Conservation (phyloP, 768 basidiomycete species). For the Filobasidium wieringae region DNA sequence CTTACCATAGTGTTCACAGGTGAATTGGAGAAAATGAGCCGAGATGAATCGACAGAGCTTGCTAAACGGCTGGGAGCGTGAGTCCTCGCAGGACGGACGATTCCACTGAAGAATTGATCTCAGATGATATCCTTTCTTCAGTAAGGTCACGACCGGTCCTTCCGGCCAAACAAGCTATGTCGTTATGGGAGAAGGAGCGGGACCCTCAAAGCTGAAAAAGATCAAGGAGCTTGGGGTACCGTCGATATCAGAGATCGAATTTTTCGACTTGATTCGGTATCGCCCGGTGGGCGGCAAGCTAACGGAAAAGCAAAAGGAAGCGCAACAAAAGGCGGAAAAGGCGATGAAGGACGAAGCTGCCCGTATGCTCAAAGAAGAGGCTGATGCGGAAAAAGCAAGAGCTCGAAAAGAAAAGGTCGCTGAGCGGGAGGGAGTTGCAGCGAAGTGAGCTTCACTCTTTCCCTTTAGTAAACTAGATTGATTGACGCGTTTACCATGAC, state of each 20-base stretch:
- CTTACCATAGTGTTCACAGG: constrained; percentile 92
- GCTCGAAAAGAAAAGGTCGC: constrained; percentile 28
- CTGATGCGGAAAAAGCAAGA: constrained; percentile 27
- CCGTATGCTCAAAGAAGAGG: constrained; percentile 47
- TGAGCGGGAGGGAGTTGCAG: constrained; percentile 25
- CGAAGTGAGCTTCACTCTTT: constrained; percentile 27
- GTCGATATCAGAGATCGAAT: constrained; percentile 75
- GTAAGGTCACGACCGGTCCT: constrained; percentile 73
- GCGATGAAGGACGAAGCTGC: constrained; percentile 54
- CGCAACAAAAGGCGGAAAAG: constrained; percentile 66
- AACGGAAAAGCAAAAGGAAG: constrained; percentile 74
- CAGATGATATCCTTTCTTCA: constrained; percentile 40
- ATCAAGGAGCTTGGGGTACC: constrained; percentile 68
- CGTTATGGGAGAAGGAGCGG: constrained; percentile 75
- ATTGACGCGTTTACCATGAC: not conserved
- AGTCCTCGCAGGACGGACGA: constrained; percentile 36
- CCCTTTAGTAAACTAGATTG: not conserved
- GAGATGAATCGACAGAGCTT: constrained; percentile 74
- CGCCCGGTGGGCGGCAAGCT: constrained; percentile 47
- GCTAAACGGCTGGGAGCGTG: constrained; percentile 90
- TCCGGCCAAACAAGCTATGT: constrained; percentile 85
- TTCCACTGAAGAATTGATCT: no score
- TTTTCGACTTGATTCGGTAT: constrained; percentile 67
- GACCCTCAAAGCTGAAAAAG: constrained; percentile 71
- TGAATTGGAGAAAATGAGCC: constrained; percentile 70